Conservation (phyloP, 768 basidiomycete species). For the Termitomyces sp. region DNA sequence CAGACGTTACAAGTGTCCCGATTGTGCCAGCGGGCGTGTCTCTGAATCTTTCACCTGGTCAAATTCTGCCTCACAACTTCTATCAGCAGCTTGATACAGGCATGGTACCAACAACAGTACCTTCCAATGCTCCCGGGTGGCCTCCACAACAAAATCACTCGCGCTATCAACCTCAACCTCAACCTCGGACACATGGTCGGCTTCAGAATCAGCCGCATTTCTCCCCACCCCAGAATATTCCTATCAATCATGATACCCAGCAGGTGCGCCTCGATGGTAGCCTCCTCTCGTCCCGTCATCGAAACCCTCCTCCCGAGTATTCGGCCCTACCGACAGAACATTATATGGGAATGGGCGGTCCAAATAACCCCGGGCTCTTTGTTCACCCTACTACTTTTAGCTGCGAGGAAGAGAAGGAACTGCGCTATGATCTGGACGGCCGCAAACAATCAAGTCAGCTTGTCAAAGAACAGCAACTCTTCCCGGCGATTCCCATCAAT, state of each 20-base stretch:
- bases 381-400: not conserved
- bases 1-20: constrained; percentile 12
- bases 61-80: constrained; percentile 41
- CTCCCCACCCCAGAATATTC: not conserved
- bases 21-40: constrained; percentile 36
- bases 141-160: constrained; percentile 2
- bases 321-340: constrained; percentile 1
- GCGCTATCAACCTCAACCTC: constrained; percentile 2
- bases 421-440: not conserved
- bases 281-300: not conserved
- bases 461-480: not conserved
- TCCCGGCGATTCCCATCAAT: not conserved
- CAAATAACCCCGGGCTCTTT: not conserved
- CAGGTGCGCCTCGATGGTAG: not conserved
- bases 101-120: not conserved
- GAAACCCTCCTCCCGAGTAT: constrained; percentile 10
- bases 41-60: constrained; percentile 49
- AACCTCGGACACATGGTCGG: not conserved
- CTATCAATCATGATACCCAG: not conserved
- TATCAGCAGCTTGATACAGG: constrained; percentile 7
- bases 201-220: constrained; percentile 5
- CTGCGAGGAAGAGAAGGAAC: not conserved
- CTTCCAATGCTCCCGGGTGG: constrained; percentile 5
- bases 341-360: not conserved
- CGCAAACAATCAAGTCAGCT: not conserved